Base-by-base conservation (phyloP, 2,329 filamentous ascomycete genomes). In the Lasiodiplodia sp. region DNA sequence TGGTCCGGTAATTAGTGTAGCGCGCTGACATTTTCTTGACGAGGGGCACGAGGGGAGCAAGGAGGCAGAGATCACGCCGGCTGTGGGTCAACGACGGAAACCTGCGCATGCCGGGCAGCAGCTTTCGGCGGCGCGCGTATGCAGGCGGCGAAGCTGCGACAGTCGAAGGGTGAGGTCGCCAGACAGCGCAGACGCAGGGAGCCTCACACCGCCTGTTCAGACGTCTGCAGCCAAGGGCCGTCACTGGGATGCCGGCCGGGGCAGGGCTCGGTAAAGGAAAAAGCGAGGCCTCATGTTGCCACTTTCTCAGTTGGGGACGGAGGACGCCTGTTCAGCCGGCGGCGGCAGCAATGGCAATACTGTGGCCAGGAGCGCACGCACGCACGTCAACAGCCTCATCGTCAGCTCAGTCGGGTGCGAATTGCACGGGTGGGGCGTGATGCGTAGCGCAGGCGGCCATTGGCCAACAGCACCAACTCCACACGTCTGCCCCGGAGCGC, bases 191-290 rank as follows among this genome's bases (percentile, higher is more conserved):
- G n/a, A 66, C 23, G 63, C 63, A 66, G 63, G 63, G 63, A 53
- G 49, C 49, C 62, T 66, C 63, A 66, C 63, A 66, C 63, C 63
- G 63, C 63, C 63, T 56, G 52, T 66, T 66, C 63, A 31, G 21
- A 52, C 63, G 51, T 40, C 62, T 55, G 62, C 62, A 40, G 47
- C 62, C 62, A 53, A 55, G 62, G 51, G 62, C 62, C 38, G 44
- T 28, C 58, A 44, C 44, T 44, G 58, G 63, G 63, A 55, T 56
- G 51, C 51, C 14, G 51, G 49, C 14, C 14, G 63, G 62, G 14
- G 49, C 10, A 38, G 11, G 23, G 63, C 23, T 44, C 34, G 63
- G 37, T 34, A 47, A 55, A 66, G 31, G 51, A 31, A 64, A 52
- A 64, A 34, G 28, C 47, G 51, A 31, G 10, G 60, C 47, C 62